phyloP scores from a whole-genome alignment of 768 basidiomycete genomes.

The Hortiboletus campestris region DNA sequence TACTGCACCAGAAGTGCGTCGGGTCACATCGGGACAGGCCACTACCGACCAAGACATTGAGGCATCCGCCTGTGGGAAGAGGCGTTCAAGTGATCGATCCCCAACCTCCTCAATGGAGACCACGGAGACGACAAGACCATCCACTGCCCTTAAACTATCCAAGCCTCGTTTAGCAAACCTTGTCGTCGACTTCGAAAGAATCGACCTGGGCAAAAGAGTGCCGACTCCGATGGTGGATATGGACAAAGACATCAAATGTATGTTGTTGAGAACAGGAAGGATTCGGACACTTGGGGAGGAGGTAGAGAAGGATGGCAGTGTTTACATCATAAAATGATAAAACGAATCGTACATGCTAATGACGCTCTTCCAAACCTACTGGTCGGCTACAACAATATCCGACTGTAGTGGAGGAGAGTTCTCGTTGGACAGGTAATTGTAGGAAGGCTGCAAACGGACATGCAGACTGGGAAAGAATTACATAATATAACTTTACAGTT shows the following conservation, averaged over 20 bases:
- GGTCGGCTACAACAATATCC: conserved; percentile 13
- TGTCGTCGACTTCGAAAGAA: conserved; percentile 14
- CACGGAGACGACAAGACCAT: not conserved
- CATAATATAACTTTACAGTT: no score
- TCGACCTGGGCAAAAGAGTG: conserved; percentile 4
- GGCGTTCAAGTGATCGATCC: not conserved
- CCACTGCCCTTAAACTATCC: not conserved
- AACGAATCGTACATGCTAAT: no score
- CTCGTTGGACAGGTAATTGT: no score
- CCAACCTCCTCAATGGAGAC: not conserved
- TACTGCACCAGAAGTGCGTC: not conserved
- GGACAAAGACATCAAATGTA: conserved; percentile 1
- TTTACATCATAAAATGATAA: conserved; percentile 13
- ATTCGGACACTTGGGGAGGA: conserved; percentile 20
- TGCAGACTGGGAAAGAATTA: no score
- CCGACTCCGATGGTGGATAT: conserved; percentile 11
- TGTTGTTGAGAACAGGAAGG: conserved; percentile 28
- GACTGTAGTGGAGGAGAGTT: no score
- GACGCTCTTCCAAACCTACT: no score
- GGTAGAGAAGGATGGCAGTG: conserved; percentile 21
- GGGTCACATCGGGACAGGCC: not conserved
- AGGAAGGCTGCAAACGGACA: no score
- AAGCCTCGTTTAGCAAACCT: conserved; percentile 24
- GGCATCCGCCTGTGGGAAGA: not conserved
- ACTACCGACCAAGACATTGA: not conserved